phyloP scores from a whole-genome alignment of 495 filamentous ascomycete species.

The Cladorrhinum samala region DNA sequence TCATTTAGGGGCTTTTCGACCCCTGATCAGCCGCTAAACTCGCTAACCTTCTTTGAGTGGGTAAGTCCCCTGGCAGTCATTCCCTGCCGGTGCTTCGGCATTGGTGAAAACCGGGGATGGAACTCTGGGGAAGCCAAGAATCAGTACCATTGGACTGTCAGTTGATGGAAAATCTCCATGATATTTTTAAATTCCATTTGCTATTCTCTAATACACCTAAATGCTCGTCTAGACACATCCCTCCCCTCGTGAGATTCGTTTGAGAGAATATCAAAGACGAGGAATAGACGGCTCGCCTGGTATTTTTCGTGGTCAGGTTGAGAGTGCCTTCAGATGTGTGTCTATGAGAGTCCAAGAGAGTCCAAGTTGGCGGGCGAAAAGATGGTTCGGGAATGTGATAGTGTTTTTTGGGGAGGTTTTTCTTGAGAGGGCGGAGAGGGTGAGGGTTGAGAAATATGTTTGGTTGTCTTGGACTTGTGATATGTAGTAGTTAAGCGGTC shows the following conservation, averaged over 20 bases:
- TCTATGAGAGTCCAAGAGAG: neutral
- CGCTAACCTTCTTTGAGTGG: constrained; percentile 4
- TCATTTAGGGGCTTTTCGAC: constrained; percentile 14
- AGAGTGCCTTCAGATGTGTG: too few relatives aligned
- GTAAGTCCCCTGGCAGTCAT: too few relatives aligned
- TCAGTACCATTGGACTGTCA: neutral
- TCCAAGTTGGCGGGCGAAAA: constrained; percentile 8
- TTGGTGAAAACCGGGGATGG: too few relatives aligned
- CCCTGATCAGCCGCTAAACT: neutral
- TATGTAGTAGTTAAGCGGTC: too few relatives aligned
- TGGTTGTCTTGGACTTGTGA: too few relatives aligned
- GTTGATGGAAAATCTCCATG: constrained; percentile 3
- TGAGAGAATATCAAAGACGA: neutral
- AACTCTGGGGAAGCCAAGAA: neutral
- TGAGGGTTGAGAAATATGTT: too few relatives aligned
- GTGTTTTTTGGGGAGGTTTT: neutral
- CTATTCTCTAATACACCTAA: constrained; percentile 17
- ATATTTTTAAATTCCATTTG: constrained; percentile 25
- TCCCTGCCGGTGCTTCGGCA: too few relatives aligned
- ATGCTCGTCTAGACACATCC: constrained; percentile 11
- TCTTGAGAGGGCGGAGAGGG: constrained; percentile 1
- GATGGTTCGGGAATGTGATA: constrained; percentile 6
- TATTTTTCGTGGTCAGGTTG: constrained; percentile 10
- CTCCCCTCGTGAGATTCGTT: constrained; percentile 19
- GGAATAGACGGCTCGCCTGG: constrained; percentile 7